Percentiles rank a stretch among this genome's conserved stretches.
phyloP scores from a whole-genome alignment of 73 alveolate species.

The Paramecium primaurelia region DNA sequence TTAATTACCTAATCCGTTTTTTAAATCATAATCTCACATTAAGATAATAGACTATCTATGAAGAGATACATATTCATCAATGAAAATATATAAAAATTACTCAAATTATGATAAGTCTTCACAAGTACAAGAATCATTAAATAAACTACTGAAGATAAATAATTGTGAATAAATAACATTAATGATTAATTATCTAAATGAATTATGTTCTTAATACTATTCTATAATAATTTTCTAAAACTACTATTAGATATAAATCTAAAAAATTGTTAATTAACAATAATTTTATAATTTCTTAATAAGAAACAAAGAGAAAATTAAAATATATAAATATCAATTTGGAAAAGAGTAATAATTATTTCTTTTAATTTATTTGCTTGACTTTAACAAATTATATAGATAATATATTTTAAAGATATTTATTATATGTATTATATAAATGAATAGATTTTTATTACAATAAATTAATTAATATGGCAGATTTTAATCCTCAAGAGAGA shows the following conservation, averaged over 20 bases:
- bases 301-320: neutral
- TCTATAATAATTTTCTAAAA: neutral
- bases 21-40: neutral
- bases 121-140: neutral
- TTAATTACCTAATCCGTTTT: neutral
- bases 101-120: neutral
- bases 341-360: neutral
- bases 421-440: neutral
- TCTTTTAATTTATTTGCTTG: neutral
- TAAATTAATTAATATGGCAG: conserved; percentile 39
- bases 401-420: neutral
- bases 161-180: neutral
- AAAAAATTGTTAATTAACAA: neutral
- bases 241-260: neutral
- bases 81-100: neutral
- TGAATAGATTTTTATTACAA: neutral
- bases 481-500: conserved; percentile 57
- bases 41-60: neutral
- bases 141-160: neutral
- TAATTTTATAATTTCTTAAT: neutral
- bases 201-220: neutral
- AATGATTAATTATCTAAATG: neutral
- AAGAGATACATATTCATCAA: neutral
- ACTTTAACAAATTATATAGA: neutral
- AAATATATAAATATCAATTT: neutral